These are phyloP conservation scores for Fusarium sterilihyphosum DNA, from an alignment of 2,329 filamentous ascomycete genomes.

Conservation along the genomic window DNA sequence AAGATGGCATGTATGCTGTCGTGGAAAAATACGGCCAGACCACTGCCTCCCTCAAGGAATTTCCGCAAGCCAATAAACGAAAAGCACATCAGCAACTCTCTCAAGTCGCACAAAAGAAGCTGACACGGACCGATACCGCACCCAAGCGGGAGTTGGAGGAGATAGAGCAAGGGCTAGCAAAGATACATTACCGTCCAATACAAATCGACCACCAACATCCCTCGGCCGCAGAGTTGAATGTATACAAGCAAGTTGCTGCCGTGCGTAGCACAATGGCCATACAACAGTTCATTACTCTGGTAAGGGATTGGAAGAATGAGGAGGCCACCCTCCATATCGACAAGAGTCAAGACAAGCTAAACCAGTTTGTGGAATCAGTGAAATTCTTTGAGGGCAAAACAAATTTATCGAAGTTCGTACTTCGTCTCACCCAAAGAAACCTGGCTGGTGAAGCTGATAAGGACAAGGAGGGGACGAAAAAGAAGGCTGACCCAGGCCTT, in stretches of 20 bases:
- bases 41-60: neutral
- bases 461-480: neutral
- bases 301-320: neutral
- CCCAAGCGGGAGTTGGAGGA: neutral
- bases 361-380: neutral
- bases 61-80: neutral
- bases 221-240: neutral
- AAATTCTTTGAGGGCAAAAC: neutral
- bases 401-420: neutral
- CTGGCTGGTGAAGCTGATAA: neutral
- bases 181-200: neutral
- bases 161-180: neutral
- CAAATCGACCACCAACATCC: neutral
- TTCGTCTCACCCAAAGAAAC: neutral
- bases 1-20: neutral
- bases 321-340: neutral
- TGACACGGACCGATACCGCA: neutral
- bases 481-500: neutral
- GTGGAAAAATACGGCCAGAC: neutral
- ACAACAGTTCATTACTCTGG: neutral
- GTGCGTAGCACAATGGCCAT: neutral
- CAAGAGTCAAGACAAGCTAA: neutral
- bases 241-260: neutral
- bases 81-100: neutral
- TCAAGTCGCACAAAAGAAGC: no score